Percentiles rank a stretch among this genome's conserved stretches.
Evolutionary conservation across 139 green algal genomes (phyloP).

Genomic region (Medakamo hakoo): DNA sequence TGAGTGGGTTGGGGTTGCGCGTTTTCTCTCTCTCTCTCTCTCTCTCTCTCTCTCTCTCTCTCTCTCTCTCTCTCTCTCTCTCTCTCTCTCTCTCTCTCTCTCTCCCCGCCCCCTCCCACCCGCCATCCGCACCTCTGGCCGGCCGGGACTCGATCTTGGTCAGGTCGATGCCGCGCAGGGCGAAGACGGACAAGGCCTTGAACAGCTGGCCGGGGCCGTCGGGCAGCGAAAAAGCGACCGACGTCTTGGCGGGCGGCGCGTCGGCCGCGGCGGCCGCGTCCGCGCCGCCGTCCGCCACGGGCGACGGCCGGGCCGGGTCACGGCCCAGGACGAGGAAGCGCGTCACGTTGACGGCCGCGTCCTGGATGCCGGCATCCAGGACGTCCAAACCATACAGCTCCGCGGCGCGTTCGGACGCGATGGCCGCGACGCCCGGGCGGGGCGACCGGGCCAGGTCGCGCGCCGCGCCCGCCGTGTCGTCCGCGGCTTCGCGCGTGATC

Average conservation of each 20-base stretch:
- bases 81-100: too few relatives aligned
- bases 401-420: slow-evolving; percentile 47
- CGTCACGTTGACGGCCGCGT: slow-evolving; percentile 82
- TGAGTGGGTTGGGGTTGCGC: too few relatives aligned
- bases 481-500: slow-evolving; percentile 69
- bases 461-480: slow-evolving; percentile 87
- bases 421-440: slow-evolving; percentile 21
- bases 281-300: slow-evolving; percentile 28
- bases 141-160: slow-evolving; percentile 92
- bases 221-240: slow-evolving; percentile 73
- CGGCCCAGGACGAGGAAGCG: slow-evolving; percentile 88
- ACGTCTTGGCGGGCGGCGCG: slow-evolving; percentile 59
- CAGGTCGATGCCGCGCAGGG: slow-evolving; percentile 90
- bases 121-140: slow-evolving; percentile 27
- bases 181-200: slow-evolving; percentile 91
- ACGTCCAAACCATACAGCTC: slow-evolving; percentile 58
- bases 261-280: slow-evolving; percentile 4
- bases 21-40: too few relatives aligned
- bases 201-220: slow-evolving; percentile 84
- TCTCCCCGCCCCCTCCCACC: background rate
- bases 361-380: slow-evolving; percentile 62
- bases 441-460: background rate
- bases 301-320: slow-evolving; percentile 36
- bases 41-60: too few relatives aligned
- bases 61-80: too few relatives aligned